These are phyloP conservation scores for Colletotrichum lupini DNA, from an alignment of 2,329 filamentous ascomycete genomes.

Conservation along the genomic window DNA sequence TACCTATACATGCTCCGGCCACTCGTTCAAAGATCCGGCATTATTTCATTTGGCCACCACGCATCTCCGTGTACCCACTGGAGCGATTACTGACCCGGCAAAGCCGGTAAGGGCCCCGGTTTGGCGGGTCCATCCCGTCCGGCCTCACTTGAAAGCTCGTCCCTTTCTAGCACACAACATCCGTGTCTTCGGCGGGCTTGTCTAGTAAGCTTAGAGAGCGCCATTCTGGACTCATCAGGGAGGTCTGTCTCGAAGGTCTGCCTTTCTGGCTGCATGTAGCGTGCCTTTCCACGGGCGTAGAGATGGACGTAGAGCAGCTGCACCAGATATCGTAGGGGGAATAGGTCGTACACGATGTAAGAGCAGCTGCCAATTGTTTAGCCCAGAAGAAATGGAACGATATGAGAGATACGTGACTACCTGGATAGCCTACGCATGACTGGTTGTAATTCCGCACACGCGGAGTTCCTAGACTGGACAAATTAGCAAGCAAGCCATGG, in stretches of 20 bases:
- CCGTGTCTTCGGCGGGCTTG: neutral
- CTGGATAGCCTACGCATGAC: neutral
- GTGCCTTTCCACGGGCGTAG: neutral
- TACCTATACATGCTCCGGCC: constrained; percentile 12
- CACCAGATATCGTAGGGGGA: neutral
- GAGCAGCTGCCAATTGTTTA: neutral
- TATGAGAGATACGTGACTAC: neutral
- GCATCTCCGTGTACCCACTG: neutral
- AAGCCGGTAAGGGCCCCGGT: constrained; percentile 6
- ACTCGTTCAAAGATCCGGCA: neutral
- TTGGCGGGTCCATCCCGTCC: neutral
- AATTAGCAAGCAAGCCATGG: neutral
- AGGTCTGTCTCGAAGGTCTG: neutral
- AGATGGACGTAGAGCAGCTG: neutral
- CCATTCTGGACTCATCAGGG: neutral
- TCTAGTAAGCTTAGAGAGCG: too few relatives aligned
- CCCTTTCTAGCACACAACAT: neutral
- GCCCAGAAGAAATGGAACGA: neutral
- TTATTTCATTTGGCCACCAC: neutral
- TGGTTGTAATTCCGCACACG: neutral
- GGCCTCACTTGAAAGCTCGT: neutral
- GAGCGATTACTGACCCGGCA: neutral
- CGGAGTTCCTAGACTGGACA: neutral
- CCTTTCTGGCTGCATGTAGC: neutral
- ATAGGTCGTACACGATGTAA: neutral